phyloP scores from a whole-genome alignment of 2,329 filamentous ascomycete species.

The Leptographium wingfieldii region DNA sequence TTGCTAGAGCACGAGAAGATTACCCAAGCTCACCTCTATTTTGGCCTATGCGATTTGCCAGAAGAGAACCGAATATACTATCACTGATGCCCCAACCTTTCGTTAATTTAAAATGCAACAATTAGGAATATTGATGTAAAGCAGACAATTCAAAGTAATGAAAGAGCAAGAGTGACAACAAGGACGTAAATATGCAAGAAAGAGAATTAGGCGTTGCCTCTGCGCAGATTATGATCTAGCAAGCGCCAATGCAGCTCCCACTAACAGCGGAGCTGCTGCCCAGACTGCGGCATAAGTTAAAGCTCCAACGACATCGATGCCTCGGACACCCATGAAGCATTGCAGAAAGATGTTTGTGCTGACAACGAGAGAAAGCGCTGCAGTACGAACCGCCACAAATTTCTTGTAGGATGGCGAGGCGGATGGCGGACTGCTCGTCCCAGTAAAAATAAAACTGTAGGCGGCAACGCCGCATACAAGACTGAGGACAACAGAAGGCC shows the following conservation, averaged over 20 bases:
- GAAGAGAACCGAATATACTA: no score
- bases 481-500: constrained; percentile 36
- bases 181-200: not conserved
- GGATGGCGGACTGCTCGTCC: constrained; percentile 34
- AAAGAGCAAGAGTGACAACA: not conserved
- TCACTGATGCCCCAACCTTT: no score
- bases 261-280: constrained; percentile 50
- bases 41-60: no score
- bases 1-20: no score
- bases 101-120: no score
- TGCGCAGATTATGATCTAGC: not conserved
- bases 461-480: constrained; percentile 54
- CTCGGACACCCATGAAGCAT: constrained; percentile 52
- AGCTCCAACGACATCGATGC: constrained; percentile 59
- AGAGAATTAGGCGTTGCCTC: not conserved
- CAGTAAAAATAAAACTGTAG: constrained; percentile 59
- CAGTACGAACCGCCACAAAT: constrained; percentile 52
- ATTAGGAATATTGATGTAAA: no score
- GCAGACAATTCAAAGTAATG: no score
- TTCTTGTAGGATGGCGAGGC: constrained; percentile 15
- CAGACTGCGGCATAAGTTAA: constrained; percentile 62
- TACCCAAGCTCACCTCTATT: no score
- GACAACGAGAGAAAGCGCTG: constrained; percentile 43
- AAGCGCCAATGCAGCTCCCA: constrained; percentile 41
- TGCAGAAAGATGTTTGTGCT: constrained; percentile 49